Percentiles rank a stretch among this genome's conserved stretches.
phyloP scores from a whole-genome alignment of 148 eudicot species.

The Nepenthes gracilis region DNA sequence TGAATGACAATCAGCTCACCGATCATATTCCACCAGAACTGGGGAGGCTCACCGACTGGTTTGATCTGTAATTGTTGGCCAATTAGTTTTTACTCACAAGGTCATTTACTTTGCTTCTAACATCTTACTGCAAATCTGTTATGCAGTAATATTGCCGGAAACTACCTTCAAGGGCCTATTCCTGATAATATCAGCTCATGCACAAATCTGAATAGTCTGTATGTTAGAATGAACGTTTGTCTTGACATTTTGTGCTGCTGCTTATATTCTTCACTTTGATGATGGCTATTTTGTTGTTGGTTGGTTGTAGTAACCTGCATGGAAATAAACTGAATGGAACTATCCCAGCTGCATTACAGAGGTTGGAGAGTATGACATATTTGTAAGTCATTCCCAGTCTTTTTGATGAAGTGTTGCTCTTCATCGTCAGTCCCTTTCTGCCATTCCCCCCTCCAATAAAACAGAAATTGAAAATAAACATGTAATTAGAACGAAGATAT shows the following conservation, averaged over 20 bases:
- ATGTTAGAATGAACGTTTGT: slow-evolving; percentile 14
- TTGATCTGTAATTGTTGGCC: slow-evolving; percentile 58
- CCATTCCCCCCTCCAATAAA: too few relatives aligned
- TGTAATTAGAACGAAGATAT: too few relatives aligned
- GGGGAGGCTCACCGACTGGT: slow-evolving; percentile 85
- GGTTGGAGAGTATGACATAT: slow-evolving; percentile 92
- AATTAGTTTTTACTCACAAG: not conserved
- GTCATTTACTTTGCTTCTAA: not conserved
- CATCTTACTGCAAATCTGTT: not conserved
- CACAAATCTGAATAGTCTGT: slow-evolving; percentile 94
- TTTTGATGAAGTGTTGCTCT: too few relatives aligned
- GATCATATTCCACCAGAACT: slow-evolving; percentile 83
- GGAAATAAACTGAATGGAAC: slow-evolving; percentile 85
- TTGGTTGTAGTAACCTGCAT: slow-evolving; percentile 47
- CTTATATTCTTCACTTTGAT: not conserved
- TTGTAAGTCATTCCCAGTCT: slow-evolving; percentile 36
- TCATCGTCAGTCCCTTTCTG: too few relatives aligned
- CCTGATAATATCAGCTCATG: slow-evolving; percentile 88
- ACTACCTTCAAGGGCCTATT: slow-evolving; percentile 73
- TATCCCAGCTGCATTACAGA: slow-evolving; percentile 67
- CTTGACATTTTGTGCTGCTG: not conserved
- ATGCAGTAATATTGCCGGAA: slow-evolving; percentile 82
- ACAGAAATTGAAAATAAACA: too few relatives aligned
- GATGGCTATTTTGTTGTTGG: not conserved
- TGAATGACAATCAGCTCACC: slow-evolving; percentile 75